phyloP scores from a whole-genome alignment of 1,139 yeast species.

The Sugiyamaella sp. region DNA sequence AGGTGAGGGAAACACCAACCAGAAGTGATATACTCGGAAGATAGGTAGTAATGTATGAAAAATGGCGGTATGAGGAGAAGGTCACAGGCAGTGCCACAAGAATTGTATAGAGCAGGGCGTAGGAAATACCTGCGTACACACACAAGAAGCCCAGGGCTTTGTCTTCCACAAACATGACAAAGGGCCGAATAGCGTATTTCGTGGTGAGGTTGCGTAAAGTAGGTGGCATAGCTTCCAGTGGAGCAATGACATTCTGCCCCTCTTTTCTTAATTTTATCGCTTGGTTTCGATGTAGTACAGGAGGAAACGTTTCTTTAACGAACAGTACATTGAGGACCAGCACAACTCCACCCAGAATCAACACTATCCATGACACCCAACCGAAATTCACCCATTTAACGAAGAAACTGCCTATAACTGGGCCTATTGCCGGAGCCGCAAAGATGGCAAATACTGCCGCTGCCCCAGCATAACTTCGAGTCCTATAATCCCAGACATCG shows the following conservation, averaged over 20 bases:
- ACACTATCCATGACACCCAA: constrained; percentile 23
- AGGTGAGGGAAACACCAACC: constrained; percentile 18
- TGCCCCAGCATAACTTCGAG: constrained; percentile 7
- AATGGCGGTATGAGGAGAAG: constrained; percentile 14
- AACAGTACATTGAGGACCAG: constrained; percentile 2
- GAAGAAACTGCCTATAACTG: constrained; percentile 20
- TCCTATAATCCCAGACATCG: constrained; percentile 12
- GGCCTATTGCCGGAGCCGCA: constrained; percentile 23
- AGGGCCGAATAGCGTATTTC: constrained; percentile 18
- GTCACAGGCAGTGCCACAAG: constrained; percentile 22
- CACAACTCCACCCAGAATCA: constrained; percentile 18
- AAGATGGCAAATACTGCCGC: constrained; percentile 21
- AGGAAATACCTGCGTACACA: constrained; percentile 21
- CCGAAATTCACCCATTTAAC: constrained; percentile 22
- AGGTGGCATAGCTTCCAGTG: constrained; percentile 15
- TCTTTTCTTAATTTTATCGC: constrained; percentile 15
- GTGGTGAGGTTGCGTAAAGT: constrained; percentile 10
- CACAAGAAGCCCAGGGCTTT: constrained; percentile 21
- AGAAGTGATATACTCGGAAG: constrained; percentile 20
- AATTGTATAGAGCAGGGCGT: constrained; percentile 20
- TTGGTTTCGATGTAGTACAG: constrained; percentile 15
- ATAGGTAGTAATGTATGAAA: constrained; percentile 14
- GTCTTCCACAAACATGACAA: constrained; percentile 17
- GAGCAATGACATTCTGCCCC: constrained; percentile 17
- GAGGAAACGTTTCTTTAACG: constrained; percentile 14